Evolutionary conservation across 495 filamentous ascomycete genomes (phyloP).

Genomic region (Lasiosphaeriaceae sp.): DNA sequence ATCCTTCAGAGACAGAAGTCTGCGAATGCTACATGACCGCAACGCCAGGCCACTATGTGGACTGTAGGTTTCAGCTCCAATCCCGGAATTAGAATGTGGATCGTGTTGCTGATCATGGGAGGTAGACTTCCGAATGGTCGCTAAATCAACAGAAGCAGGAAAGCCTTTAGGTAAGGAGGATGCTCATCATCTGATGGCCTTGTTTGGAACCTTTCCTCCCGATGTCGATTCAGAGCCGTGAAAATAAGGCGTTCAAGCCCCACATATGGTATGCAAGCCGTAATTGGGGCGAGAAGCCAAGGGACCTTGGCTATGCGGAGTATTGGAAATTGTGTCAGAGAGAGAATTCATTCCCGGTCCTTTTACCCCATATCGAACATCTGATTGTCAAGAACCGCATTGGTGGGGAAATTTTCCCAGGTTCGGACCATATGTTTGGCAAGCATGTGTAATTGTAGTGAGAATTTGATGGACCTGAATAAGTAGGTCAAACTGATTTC

Average conservation of each 20-base stretch:
- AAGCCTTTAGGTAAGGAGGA: conserved; percentile 16
- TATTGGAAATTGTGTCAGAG: no score
- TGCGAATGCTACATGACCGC: conserved; percentile 53
- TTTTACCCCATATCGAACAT: no score
- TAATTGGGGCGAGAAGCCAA: not conserved
- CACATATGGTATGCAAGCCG: not conserved
- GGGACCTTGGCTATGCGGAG: not conserved
- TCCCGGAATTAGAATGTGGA: not conserved
- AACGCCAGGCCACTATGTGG: conserved; percentile 41
- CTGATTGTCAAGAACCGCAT: no score
- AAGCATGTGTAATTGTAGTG: not conserved
- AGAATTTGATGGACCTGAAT: not conserved
- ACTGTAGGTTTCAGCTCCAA: conserved; percentile 18
- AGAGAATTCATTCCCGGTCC: no score
- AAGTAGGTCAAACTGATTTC: conserved; percentile 3
- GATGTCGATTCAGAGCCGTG: conserved; percentile 30
- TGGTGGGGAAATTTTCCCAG: not conserved
- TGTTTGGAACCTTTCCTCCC: conserved; percentile 34
- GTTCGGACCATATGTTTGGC: not conserved
- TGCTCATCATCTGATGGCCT: conserved; percentile 29
- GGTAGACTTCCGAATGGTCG: conserved; percentile 30
- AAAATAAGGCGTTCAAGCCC: not conserved
- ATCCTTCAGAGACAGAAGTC: conserved; percentile 48
- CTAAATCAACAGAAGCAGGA: conserved; percentile 22
- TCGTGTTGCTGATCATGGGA: conserved; percentile 1